Evolutionary conservation across 352 stramenopile species (phyloP).

Genomic region (Phytophthora cryptogea): DNA sequence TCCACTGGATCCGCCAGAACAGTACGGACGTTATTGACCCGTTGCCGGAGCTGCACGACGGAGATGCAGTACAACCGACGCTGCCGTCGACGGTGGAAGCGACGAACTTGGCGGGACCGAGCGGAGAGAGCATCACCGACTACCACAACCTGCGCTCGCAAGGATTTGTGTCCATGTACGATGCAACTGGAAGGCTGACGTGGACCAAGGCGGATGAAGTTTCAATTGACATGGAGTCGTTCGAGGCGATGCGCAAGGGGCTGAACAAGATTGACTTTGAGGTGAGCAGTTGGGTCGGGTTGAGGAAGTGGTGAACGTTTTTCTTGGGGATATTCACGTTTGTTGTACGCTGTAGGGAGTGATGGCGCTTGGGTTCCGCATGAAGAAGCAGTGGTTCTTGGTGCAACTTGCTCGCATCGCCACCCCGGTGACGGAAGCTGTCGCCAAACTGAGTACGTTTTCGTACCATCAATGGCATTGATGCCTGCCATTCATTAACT

Average conservation of each 20-base stretch:
- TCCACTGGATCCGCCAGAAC: constrained; percentile 75
- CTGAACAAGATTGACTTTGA: constrained; percentile 66
- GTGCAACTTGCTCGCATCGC: constrained; percentile 68
- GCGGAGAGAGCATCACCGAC: constrained; percentile 60
- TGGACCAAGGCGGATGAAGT: constrained; percentile 71
- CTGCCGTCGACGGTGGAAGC: constrained; percentile 26
- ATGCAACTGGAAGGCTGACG: constrained; percentile 49
- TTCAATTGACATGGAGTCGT: constrained; percentile 74
- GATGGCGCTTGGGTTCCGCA: constrained; percentile 76
- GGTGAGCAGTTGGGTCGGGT: constrained; percentile 18
- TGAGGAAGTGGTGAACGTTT: background rate
- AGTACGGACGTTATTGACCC: constrained; percentile 47
- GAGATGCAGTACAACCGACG: constrained; percentile 15
- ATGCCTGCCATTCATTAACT: constrained; percentile 2
- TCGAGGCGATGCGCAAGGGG: constrained; percentile 34
- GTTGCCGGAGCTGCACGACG: constrained; percentile 18
- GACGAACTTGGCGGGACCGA: constrained; percentile 32
- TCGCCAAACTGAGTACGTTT: constrained; percentile 68
- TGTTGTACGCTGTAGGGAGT: constrained; percentile 41
- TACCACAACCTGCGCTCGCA: constrained; percentile 66
- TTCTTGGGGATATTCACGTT: background rate
- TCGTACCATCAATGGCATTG: background rate
- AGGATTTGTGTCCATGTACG: constrained; percentile 75
- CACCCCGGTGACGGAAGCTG: constrained; percentile 61
- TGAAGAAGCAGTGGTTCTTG: constrained; percentile 88